phyloP scores from a whole-genome alignment of 2,329 filamentous ascomycete species.

The Parastagonospora nodorum region DNA sequence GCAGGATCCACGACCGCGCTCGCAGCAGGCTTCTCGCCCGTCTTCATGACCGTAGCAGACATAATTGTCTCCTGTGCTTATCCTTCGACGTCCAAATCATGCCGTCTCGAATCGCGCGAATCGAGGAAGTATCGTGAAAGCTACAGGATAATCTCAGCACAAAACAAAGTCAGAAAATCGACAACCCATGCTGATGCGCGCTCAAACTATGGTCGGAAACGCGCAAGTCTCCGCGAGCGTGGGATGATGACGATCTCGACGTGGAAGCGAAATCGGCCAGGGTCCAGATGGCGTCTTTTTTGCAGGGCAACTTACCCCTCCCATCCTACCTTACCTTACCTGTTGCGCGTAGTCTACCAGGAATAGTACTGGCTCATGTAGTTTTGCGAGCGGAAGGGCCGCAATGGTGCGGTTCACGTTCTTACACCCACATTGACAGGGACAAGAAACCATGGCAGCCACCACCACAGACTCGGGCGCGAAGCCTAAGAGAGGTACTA shows the following conservation, averaged over 20 bases:
- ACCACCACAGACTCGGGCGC: conserved; percentile 21
- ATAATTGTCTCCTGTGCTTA: conserved; percentile 27
- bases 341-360: conserved; percentile 2
- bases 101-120: conserved; percentile 9
- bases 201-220: conserved; percentile 24
- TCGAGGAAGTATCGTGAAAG: too few species aligned
- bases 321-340: neutral
- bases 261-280: conserved; percentile 31
- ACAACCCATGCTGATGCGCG: too few species aligned
- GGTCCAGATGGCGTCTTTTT: neutral
- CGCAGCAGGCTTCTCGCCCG: conserved; percentile 28
- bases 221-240: conserved; percentile 38
- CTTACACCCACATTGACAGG: conserved; percentile 4
- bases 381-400: too few species aligned
- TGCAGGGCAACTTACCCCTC: too few species aligned
- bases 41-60: conserved; percentile 43
- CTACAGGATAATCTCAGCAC: too few species aligned
- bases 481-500: conserved; percentile 46
- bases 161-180: conserved; percentile 1
- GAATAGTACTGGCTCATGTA: neutral
- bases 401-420: too few species aligned
- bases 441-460: neutral
- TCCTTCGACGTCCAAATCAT: conserved; percentile 23
- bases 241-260: conserved; percentile 39
- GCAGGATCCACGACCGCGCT: conserved; percentile 32